A percentile compares a stretch with the other conserved stretches of the same genome.
Evolutionary conservation across 768 basidiomycete species (phyloP).

Genomic region (Psilocybe subaeruginosa): DNA sequence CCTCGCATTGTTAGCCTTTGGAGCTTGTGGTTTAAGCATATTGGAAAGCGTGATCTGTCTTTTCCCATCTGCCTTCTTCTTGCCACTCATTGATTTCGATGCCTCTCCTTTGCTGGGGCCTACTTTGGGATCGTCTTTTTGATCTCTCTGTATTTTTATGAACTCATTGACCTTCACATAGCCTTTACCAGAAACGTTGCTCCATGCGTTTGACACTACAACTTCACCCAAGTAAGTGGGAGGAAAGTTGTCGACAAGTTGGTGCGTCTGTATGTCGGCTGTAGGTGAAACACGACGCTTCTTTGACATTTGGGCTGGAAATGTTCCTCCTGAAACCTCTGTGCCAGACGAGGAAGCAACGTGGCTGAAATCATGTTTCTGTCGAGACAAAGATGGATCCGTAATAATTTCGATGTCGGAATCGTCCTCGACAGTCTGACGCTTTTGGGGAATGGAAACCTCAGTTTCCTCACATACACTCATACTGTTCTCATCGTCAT

Average conservation of each 20-base stretch:
- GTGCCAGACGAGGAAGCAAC: not conserved
- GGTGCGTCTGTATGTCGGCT: not conserved
- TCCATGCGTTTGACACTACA: conserved; percentile 76
- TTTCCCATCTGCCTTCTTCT: conserved; percentile 47
- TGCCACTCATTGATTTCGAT: conserved; percentile 29
- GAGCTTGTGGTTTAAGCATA: conserved; percentile 64
- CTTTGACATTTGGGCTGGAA: conserved; percentile 37
- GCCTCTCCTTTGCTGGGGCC: conserved; percentile 28
- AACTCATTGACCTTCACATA: conserved; percentile 70
- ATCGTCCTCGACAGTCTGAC: conserved; percentile 28
- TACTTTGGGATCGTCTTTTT: conserved; percentile 34
- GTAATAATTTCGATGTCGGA: conserved; percentile 36
- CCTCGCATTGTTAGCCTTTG: conserved; percentile 38
- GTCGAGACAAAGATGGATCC: conserved; percentile 3
- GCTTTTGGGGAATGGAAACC: conserved; percentile 11
- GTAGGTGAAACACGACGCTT: conserved; percentile 50
- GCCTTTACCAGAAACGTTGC: conserved; percentile 72
- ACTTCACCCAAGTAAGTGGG: conserved; percentile 69
- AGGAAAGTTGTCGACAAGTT: conserved; percentile 8
- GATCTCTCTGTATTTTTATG: conserved; percentile 60
- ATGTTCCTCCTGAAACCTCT: not conserved
- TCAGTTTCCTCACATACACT: conserved; percentile 5
- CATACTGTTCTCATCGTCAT: conserved; percentile 25
- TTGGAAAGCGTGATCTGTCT: conserved; percentile 68
- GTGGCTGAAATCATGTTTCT: not conserved